phyloP scores from a whole-genome alignment of 192 early-diverging fungal species.

The Pilaira anomala region DNA sequence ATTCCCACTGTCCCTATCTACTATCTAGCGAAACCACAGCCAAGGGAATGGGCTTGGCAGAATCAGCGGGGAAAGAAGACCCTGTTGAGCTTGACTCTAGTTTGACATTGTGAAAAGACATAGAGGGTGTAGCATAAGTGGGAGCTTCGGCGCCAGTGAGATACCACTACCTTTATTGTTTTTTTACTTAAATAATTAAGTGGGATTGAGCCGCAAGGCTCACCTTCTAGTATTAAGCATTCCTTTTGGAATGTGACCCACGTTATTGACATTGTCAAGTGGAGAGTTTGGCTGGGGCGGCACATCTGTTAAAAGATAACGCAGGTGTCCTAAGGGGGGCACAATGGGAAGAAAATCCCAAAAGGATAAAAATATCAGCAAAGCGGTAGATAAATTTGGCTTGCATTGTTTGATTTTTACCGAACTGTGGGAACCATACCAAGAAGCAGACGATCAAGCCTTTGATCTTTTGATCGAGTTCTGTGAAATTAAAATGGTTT shows the following conservation, averaged over 20 bases:
- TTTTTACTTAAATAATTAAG: slow-evolving; percentile 63
- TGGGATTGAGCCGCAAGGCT: slow-evolving; percentile 13
- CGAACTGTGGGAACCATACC: no score
- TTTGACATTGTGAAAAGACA: slow-evolving; percentile 70
- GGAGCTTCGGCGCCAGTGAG: slow-evolving; percentile 53
- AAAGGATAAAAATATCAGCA: slow-evolving; percentile 80
- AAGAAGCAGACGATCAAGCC: no score
- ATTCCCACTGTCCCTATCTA: slow-evolving; percentile 66
- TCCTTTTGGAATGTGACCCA: slow-evolving; percentile 37
- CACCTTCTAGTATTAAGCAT: slow-evolving; percentile 18
- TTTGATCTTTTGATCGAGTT: no score
- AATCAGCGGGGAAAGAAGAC: slow-evolving; percentile 75
- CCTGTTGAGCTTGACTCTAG: slow-evolving; percentile 54
- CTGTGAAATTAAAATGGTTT: no score
- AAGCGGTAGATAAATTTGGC: no score
- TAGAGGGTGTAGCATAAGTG: slow-evolving; percentile 72
- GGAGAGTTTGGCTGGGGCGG: slow-evolving; percentile 76
- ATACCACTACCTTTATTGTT: slow-evolving; percentile 58
- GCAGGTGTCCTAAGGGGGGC: slow-evolving; percentile 76
- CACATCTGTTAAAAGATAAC: slow-evolving; percentile 77
- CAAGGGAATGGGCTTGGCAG: slow-evolving; percentile 68
- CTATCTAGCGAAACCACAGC: slow-evolving; percentile 73
- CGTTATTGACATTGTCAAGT: slow-evolving; percentile 69
- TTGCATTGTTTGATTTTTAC: no score
- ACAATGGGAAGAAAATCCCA: slow-evolving; percentile 76